Conservation (phyloP, 106 monocot genomes). For the Narthecium ossifragum region DNA sequence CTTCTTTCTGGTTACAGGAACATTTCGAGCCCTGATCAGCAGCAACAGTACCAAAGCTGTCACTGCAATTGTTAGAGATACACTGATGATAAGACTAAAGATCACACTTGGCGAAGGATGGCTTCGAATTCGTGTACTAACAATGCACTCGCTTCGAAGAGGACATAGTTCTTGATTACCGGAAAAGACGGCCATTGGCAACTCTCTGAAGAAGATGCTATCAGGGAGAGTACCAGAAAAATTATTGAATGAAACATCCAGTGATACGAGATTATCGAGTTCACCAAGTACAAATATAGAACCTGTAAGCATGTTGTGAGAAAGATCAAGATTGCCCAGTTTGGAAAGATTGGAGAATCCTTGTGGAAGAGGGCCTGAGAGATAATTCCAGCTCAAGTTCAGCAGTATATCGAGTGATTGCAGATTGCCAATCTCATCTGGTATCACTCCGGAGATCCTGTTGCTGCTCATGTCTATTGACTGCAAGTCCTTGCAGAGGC, state of each 20-base stretch:
- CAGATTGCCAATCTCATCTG: conserved; percentile 10
- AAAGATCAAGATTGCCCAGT: conserved; percentile 26
- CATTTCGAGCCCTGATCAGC: conserved; percentile 1
- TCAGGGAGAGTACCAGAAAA: conserved; percentile 21
- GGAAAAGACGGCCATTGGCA: conserved; percentile 6
- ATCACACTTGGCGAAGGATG: conserved; percentile 3
- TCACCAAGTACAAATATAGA: conserved; percentile 1
- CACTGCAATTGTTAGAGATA: not conserved
- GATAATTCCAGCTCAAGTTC: conserved; percentile 29
- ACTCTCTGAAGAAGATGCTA: conserved; percentile 16
- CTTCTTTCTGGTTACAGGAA: not conserved
- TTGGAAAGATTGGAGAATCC: conserved; percentile 11
- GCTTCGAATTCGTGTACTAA: not conserved
- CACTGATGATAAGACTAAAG: conserved; percentile 3
- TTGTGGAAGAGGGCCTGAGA: conserved; percentile 18
- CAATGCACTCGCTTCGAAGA: conserved; percentile 4
- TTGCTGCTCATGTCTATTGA: conserved; percentile 21
- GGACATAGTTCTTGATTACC: conserved; percentile 18
- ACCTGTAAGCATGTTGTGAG: conserved; percentile 27
- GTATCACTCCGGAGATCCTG: conserved; percentile 13
- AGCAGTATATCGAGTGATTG: conserved; percentile 16
- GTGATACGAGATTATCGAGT: conserved; percentile 20
- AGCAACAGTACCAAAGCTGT: conserved; percentile 1
- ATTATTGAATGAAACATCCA: conserved; percentile 25
- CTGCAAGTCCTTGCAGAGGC: conserved; percentile 17